Base-by-base conservation (phyloP, 352 stramenopile genomes). In the Halophytophthora batemanensis region DNA sequence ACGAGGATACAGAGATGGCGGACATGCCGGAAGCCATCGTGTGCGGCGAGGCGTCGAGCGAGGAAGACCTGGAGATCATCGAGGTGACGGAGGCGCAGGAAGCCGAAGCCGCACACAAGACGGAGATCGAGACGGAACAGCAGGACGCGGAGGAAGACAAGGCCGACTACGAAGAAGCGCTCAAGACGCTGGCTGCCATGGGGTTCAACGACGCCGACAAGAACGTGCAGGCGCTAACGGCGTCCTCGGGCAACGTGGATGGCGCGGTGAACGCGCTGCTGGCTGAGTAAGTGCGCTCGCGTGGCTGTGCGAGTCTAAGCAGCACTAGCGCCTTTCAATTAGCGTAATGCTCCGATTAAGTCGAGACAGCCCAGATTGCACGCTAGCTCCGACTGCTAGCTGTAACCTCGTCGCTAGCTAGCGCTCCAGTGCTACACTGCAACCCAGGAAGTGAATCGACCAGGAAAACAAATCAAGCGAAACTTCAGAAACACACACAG, bases 141-240 rank as follows among this genome's bases (percentile, higher is more conserved):
- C 21, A 53, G 6, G 36, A 46, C 11, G 36, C 45, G 2, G 43
- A 47, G 13, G 50, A 72, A 18, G 35, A 45, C 28, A 53, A 59
- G 28, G 36, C 17, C 5, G 31, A 56, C 12, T 83, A 65, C 29
- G 52, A 71, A 3, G 63, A 86, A 12, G 65, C 73, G 15, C 45
- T 88, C 14, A 50, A 37, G 10, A 39, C 77, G 51, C 56, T 90
- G 6, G 54, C 55, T n/a, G 58, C 64, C 18, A 90, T 90, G 80
- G 80, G 80, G 12, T 90, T 90, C 19, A 40, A 36, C 1, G 66
- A 88, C 36, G 37, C 49, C n/a, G 57, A 73, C 37, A 58, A 71
- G 34, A 87, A 86, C 58, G 55, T 69, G 18, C 58, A 51, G 7
- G 63, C 68, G 4, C 50, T 88, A 44, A 53, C 74, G n/a, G 31